phyloP scores from a whole-genome alignment of 2,329 filamentous ascomycete species.

The Elsinoe necatrix region DNA sequence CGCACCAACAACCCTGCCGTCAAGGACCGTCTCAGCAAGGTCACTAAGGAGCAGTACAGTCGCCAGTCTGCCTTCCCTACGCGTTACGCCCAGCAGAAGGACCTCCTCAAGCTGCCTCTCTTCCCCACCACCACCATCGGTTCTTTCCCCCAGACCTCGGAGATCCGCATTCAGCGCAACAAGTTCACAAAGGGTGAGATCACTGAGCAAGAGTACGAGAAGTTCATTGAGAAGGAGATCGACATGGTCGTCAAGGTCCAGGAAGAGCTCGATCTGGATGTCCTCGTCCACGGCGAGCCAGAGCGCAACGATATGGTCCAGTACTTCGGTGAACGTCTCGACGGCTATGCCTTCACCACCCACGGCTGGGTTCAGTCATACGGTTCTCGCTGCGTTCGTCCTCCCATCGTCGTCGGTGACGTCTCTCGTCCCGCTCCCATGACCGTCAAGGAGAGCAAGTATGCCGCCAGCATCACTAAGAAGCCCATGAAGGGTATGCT shows the following conservation, averaged over 20 bases:
- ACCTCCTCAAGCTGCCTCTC: constrained; percentile 83
- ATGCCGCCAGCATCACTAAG: constrained; percentile 88
- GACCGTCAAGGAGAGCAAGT: constrained; percentile 99
- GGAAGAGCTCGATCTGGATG: constrained; percentile 94
- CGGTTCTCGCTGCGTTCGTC: constrained; percentile 95
- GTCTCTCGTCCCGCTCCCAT: constrained; percentile 94
- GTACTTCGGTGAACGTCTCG: constrained; percentile 96
- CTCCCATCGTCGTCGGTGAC: constrained; percentile 96
- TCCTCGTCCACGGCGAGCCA: constrained; percentile 96
- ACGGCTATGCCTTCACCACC: constrained; percentile 97
- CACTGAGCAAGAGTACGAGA: constrained; percentile 83
- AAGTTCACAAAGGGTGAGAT: constrained; percentile 99
- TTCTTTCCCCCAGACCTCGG: constrained; percentile 98
- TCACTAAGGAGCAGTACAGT: constrained; percentile 78
- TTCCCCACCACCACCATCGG: constrained; percentile 99
- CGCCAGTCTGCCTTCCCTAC: constrained; percentile 81
- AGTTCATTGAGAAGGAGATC: constrained; percentile 99
- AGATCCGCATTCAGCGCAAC: constrained; percentile 93
- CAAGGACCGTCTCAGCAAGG: constrained; percentile 89
- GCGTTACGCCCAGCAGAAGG: constrained; percentile 82
- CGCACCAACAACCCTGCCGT: constrained; percentile 96
- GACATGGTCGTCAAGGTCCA: constrained; percentile 90
- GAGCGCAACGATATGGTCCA: constrained; percentile 99
- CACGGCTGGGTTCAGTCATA: constrained; percentile 99
- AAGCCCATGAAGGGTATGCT: constrained; percentile 99